These are phyloP conservation scores for Monilinia vaccinii-corymbosi DNA, from an alignment of 2,329 filamentous ascomycete genomes.

Conservation along the genomic window DNA sequence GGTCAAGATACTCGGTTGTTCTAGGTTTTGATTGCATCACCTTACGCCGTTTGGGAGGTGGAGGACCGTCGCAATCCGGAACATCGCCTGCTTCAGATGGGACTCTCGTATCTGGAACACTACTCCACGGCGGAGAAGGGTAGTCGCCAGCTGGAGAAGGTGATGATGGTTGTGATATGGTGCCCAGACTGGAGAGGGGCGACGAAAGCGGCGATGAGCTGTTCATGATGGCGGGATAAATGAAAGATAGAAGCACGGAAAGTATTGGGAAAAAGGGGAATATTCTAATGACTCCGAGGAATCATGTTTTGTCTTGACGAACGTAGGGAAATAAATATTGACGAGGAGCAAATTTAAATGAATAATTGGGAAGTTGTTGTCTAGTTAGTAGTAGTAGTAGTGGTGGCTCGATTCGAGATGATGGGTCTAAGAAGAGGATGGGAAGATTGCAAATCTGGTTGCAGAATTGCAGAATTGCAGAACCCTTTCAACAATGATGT, in stretches of 20 bases:
- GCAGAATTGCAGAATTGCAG: not conserved
- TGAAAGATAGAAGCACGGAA: not conserved
- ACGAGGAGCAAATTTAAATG: not conserved
- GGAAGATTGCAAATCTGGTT: not conserved
- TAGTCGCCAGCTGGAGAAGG: slow-evolving; percentile 24
- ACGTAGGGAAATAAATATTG: not conserved
- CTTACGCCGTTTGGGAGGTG: slow-evolving; percentile 68
- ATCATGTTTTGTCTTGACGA: slow-evolving; percentile 5
- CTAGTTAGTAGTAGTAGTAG: not conserved
- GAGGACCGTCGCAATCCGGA: slow-evolving; percentile 44
- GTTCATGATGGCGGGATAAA: slow-evolving; percentile 1
- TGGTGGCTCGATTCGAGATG: not conserved
- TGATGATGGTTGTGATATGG: slow-evolving; percentile 28
- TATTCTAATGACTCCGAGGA: slow-evolving; percentile 4
- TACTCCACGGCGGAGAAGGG: slow-evolving; percentile 26
- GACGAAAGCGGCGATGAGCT: slow-evolving; percentile 27
- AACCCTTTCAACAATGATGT: not conserved
- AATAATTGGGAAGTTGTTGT: not conserved
- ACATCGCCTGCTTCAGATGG: slow-evolving; percentile 17
- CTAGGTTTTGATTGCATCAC: slow-evolving; percentile 56
- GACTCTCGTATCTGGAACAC: slow-evolving; percentile 20
- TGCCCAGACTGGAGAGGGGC: slow-evolving; percentile 29
- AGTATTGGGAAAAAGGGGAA: not conserved
- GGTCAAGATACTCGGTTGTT: slow-evolving; percentile 73
- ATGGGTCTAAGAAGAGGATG: not conserved